Conservation (phyloP, 495 filamentous ascomycete species). For the Penicillium manginii region DNA sequence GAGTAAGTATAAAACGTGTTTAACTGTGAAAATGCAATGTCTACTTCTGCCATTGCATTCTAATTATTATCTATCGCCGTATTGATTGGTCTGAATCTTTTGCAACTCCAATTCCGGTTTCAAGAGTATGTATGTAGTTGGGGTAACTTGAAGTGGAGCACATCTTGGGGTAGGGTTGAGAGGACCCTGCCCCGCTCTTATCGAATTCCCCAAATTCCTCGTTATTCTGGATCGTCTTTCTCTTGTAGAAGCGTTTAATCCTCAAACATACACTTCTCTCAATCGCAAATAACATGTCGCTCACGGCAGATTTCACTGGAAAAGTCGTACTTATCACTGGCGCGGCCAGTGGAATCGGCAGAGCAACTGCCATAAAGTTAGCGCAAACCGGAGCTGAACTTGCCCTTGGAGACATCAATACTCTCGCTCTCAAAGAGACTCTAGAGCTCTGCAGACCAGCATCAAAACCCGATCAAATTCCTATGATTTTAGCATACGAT, state of each 20-base stretch:
- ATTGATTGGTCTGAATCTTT: background rate
- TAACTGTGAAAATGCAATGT: too few relatives aligned
- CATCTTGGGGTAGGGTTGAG: too few relatives aligned
- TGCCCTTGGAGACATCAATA: slow-evolving; percentile 3
- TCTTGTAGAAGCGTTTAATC: background rate
- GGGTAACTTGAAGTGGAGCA: background rate
- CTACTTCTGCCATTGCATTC: too few relatives aligned
- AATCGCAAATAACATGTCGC: background rate
- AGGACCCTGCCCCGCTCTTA: background rate
- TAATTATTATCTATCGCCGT: too few relatives aligned
- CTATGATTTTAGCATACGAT: background rate
- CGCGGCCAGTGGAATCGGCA: slow-evolving; percentile 3
- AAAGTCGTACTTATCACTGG: slow-evolving; percentile 9
- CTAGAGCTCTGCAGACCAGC: background rate
- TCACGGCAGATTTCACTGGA: background rate
- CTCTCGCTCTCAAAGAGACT: background rate
- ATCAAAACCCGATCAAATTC: background rate
- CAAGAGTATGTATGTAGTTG: background rate
- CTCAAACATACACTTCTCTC: background rate
- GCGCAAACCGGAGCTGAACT: background rate
- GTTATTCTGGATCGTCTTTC: background rate
- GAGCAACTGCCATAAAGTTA: slow-evolving; percentile 6
- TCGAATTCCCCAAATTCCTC: background rate
- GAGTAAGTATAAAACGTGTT: too few relatives aligned
- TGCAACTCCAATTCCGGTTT: background rate